phyloP scores from a whole-genome alignment of 129 eudicot genomes.

The Flaveria bidentis region DNA sequence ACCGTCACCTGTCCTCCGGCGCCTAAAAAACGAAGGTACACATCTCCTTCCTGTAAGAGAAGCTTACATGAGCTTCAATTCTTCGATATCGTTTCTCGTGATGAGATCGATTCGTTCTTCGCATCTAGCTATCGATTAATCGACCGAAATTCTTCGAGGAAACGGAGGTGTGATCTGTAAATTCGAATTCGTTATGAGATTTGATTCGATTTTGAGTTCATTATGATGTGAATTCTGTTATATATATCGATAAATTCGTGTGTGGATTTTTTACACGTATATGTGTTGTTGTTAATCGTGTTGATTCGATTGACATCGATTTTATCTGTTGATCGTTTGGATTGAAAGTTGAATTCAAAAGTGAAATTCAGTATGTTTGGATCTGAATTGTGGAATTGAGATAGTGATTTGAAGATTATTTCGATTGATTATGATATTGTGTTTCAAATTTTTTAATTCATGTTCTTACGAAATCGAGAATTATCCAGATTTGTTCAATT shows the following conservation, averaged over 20 bases:
- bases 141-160: conserved; percentile 11
- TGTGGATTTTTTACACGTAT: conserved; percentile 25
- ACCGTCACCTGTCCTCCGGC: conserved; percentile 64
- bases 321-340: conserved; percentile 6
- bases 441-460: background rate
- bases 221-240: conserved; percentile 19
- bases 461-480: background rate
- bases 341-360: background rate
- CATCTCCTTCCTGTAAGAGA: conserved; percentile 34
- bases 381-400: conserved; percentile 33
- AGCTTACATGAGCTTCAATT: conserved; percentile 36
- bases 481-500: conserved; percentile 8
- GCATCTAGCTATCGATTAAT: conserved; percentile 25
- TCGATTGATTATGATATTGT: conserved; percentile 6
- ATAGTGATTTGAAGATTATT: background rate
- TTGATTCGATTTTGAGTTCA: conserved; percentile 23
- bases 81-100: conserved; percentile 34
- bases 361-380: conserved; percentile 15
- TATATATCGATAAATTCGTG: conserved; percentile 9
- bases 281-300: conserved; percentile 19
- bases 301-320: conserved; percentile 24
- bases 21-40: conserved; percentile 47
- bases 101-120: conserved; percentile 38
- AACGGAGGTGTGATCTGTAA: conserved; percentile 41
- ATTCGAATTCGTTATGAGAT: conserved; percentile 9